A percentile compares a stretch with the other conserved stretches of the same genome.
Evolutionary conservation across 352 stramenopile genomes (phyloP).

Genomic region (Globisporangium mamillatum): DNA sequence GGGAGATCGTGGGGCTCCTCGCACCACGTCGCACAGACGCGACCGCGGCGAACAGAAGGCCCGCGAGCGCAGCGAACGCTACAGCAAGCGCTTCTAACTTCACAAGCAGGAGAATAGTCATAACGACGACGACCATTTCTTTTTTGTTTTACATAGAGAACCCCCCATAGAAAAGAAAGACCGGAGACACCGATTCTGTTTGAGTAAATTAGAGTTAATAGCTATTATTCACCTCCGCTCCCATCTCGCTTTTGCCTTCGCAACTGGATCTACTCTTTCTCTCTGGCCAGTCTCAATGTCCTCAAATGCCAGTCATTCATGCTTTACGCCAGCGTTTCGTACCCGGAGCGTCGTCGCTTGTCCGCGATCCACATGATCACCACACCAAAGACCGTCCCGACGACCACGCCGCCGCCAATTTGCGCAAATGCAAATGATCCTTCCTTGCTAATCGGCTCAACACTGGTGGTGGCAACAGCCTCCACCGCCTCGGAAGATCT

Average conservation of each 20-base stretch:
- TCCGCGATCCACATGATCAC: conserved; percentile 31
- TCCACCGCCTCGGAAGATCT: background rate
- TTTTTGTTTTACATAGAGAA: background rate
- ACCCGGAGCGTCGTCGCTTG: conserved; percentile 28
- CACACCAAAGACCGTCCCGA: conserved; percentile 32
- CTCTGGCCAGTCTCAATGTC: no score
- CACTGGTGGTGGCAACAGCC: background rate
- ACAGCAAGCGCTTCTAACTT: conserved; percentile 17
- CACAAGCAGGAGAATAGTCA: background rate
- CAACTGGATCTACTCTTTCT: background rate
- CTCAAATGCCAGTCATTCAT: background rate
- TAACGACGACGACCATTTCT: background rate
- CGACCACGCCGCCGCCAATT: conserved; percentile 25
- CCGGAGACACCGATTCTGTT: no score
- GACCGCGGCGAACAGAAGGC: conserved; percentile 17
- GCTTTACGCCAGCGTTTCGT: conserved; percentile 26
- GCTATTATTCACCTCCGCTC: background rate
- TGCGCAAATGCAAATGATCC: background rate
- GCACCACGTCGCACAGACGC: conserved; percentile 15
- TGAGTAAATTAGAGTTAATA: no score
- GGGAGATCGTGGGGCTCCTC: background rate
- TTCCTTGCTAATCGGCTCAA: background rate
- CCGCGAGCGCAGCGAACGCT: conserved; percentile 15
- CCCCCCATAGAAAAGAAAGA: no score
- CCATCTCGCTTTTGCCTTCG: background rate